Evolutionary conservation across 2,329 filamentous ascomycete genomes (phyloP).

Genomic region (Diatrype stigma): DNA sequence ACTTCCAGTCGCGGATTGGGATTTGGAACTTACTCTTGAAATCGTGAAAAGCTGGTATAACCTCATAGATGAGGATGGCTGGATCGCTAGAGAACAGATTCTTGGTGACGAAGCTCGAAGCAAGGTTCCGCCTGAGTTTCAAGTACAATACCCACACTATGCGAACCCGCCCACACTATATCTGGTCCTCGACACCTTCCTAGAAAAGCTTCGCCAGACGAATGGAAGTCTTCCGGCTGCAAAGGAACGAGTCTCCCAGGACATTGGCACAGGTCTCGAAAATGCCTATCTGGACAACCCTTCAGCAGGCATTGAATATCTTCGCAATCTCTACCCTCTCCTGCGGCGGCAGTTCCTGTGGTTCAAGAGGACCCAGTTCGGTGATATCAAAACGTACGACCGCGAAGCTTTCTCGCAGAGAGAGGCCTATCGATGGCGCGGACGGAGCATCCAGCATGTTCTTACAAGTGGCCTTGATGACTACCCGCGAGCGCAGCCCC

Average conservation of each 20-base stretch:
- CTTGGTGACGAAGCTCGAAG: conserved; percentile 85
- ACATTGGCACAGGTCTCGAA: conserved; percentile 43
- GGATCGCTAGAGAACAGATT: conserved; percentile 96
- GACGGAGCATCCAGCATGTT: conserved; percentile 79
- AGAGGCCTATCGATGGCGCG: conserved; percentile 93
- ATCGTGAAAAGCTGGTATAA: conserved; percentile 95
- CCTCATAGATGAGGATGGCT: conserved; percentile 93
- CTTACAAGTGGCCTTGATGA: conserved; percentile 93
- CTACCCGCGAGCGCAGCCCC: conserved; percentile 89
- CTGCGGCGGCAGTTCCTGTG: conserved; percentile 87
- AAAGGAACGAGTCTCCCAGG: conserved; percentile 39
- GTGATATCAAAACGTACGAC: conserved; percentile 88
- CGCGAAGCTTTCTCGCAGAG: conserved; percentile 82
- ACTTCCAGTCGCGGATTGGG: conserved; percentile 87
- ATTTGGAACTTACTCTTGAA: conserved; percentile 80
- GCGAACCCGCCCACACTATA: conserved; percentile 96
- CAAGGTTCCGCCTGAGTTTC: conserved; percentile 91
- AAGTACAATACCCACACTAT: conserved; percentile 93
- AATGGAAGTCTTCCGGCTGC: conserved; percentile 43
- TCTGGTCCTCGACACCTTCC: conserved; percentile 78
- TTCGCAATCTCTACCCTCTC: conserved; percentile 52
- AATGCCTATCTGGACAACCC: conserved; percentile 62
- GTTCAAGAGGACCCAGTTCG: conserved; percentile 89
- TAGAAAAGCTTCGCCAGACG: conserved; percentile 66
- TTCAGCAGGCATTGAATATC: conserved; percentile 20